Conservation (phyloP, 495 filamentous ascomycete genomes). For the Penicillium diatomitis region DNA sequence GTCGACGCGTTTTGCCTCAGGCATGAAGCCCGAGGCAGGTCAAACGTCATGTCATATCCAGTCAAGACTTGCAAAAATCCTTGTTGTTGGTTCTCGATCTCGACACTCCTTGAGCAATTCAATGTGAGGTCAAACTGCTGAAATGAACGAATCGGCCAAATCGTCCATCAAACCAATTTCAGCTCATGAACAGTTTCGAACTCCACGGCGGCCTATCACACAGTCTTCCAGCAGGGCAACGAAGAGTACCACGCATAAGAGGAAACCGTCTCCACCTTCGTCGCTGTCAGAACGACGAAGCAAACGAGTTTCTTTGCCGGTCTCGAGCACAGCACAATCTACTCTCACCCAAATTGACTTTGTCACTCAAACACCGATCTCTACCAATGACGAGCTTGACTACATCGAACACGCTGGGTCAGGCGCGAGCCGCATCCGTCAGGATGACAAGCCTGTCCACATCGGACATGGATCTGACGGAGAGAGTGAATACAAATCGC, state of each 20-base stretch:
- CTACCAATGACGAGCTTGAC: conserved; percentile 24
- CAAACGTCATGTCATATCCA: conserved; percentile 7
- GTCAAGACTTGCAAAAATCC: too few relatives aligned
- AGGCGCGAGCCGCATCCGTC: background rate
- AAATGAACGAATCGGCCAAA: background rate
- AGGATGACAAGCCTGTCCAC: conserved; percentile 13
- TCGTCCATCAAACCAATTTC: conserved; percentile 8
- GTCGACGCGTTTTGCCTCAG: conserved; percentile 18
- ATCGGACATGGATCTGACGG: conserved; percentile 19
- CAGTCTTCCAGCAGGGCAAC: conserved; percentile 11
- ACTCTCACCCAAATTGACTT: conserved; percentile 40
- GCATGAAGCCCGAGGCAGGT: background rate
- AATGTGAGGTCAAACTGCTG: too few relatives aligned
- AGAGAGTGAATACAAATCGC: conserved; percentile 17
- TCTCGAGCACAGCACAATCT: conserved; percentile 17
- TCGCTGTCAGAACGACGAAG: conserved; percentile 13
- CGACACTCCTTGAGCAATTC: too few relatives aligned
- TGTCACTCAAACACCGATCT: conserved; percentile 17
- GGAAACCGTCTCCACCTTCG: conserved; percentile 13
- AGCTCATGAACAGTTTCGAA: conserved; percentile 14
- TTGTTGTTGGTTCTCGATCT: too few relatives aligned
- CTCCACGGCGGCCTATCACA: conserved; percentile 17
- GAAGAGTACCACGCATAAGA: conserved; percentile 13
- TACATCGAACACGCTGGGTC: conserved; percentile 17
- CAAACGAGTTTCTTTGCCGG: conserved; percentile 15